Evolutionary conservation across 1,139 yeast genomes (phyloP), one percentile per base, ranked within the genome.

Genomic region (Pichia sp.): DNA sequence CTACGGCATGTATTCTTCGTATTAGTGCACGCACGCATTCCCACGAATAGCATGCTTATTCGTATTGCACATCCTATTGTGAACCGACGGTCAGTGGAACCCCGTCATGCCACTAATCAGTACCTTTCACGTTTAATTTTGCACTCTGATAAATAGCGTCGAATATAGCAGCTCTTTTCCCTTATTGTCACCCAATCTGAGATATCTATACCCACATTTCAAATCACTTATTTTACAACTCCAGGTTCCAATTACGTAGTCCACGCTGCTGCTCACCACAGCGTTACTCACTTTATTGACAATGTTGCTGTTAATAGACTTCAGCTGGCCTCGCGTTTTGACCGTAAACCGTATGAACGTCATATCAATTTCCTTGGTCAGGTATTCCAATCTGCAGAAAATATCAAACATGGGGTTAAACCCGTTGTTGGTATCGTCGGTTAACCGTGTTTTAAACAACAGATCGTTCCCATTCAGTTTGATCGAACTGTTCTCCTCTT

Each of bases 141-240:
- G 33, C 33, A 78, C 58, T 46, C 71, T 71, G 29, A 87, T 72
- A 60, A 88, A 85, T 33, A 88, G 61, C 3, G 88, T 81, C 5
- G 95, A 84, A 60, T 85, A 85, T 5, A 85, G 76, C 53, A 81
- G 77, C 55, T 82, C 86, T 58, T 88, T 95, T 1, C 97, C 97
- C 48, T 79, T 77, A 32, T 71, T 58, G 59, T 86, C 95, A 57
- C 75, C 77, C 27, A 92, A 64, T 1, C 90, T 86, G 26, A 88
- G 64, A 57, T 86, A 92, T 45, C 97, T 71, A 62, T 81, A 92
- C 0, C 97, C 98, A 48, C 72, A 70, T 42, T 77, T 79, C 51
- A 90, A 59, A 51, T 77, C 72, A 32, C 71, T 67, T 38, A 85
- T 59, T 51, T 79, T 77, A 29, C 75, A 60, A 47, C 85, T 72